Base-by-base conservation (phyloP, 1,284 basidiomycete genomes). In the Fomes fomentarius region DNA sequence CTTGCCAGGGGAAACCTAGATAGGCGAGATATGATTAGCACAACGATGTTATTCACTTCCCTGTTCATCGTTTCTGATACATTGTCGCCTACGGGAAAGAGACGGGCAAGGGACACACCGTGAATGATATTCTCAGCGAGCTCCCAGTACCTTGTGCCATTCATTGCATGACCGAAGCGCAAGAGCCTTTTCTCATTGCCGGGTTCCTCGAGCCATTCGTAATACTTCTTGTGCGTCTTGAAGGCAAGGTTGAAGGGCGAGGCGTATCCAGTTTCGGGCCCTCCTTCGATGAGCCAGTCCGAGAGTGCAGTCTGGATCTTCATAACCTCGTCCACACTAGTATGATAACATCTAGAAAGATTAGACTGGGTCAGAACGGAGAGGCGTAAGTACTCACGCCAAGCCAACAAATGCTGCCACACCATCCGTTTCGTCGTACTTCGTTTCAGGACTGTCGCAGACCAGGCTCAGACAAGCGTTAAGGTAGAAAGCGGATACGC, bases 1-100 rank as follows among this genome's bases (percentile, higher is more conserved):
- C 72, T 15, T 74, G 68, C 83, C 88, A 90, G 53, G 85, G 81
- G 62, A 87, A 88, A 7, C 79, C 87, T 89, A 30, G 28, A 30
- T 12, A 42, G 19, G 12, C 11, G 7, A 26, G 3, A 19, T 14
- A 38, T 10, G 37, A 21, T 12, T 30, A n/a, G 35, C 35, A 19
- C 4, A 19, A 10, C n/a, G 12, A 15, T n/a, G 8, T 47, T 24
- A 37, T n/a, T n/a, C n/a, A n/a, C n/a, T n/a, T n/a, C n/a, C n/a
- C n/a, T n/a, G n/a, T n/a, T n/a, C n/a, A n/a, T n/a, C n/a, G n/a
- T n/a, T n/a, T n/a, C n/a, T n/a, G n/a, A n/a, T n/a, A n/a, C n/a
- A n/a, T n/a, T n/a, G n/a, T n/a, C n/a, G n/a, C n/a, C n/a, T n/a
- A n/a, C 10, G 11, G 35, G 17, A 7, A 19, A 19, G 35, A 5